phyloP scores from a whole-genome alignment of 768 basidiomycete species.

The Trametes sanguinea region DNA sequence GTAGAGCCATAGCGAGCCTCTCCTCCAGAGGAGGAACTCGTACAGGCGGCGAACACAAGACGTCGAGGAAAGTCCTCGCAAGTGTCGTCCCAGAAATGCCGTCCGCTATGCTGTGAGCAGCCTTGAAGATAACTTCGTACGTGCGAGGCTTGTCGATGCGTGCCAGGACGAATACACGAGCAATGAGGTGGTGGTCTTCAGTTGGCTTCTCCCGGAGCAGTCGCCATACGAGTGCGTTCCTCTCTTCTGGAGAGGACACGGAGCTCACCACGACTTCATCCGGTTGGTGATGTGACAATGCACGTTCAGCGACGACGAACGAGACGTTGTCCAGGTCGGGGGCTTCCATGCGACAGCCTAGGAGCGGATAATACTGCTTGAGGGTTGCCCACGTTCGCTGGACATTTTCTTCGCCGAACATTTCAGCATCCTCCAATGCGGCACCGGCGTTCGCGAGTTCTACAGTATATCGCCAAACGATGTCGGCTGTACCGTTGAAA shows the following conservation, averaged over 20 bases:
- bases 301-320: slow-evolving; percentile 46
- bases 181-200: slow-evolving; percentile 45
- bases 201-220: slow-evolving; percentile 37
- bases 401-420: slow-evolving; percentile 40
- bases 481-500: slow-evolving; percentile 43
- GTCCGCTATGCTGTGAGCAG: slow-evolving; percentile 55
- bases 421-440: slow-evolving; percentile 12
- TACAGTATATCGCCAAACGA: slow-evolving; percentile 37
- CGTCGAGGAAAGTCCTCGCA: slow-evolving; percentile 47
- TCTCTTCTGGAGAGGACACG: slow-evolving; percentile 40
- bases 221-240: slow-evolving; percentile 29
- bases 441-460: slow-evolving; percentile 23
- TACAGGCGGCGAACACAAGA: slow-evolving; percentile 33
- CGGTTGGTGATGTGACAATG: slow-evolving; percentile 34
- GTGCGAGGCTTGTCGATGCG: slow-evolving; percentile 39
- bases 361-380: slow-evolving; percentile 53
- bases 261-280: slow-evolving; percentile 43
- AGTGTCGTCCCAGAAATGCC: slow-evolving; percentile 46
- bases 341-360: slow-evolving; percentile 44
- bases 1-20: slow-evolving; percentile 43
- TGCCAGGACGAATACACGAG: slow-evolving; percentile 44
- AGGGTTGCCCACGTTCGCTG: slow-evolving; percentile 45
- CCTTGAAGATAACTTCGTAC: slow-evolving; percentile 45
- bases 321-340: slow-evolving; percentile 32
- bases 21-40: slow-evolving; percentile 35